Conservation (phyloP, 768 basidiomycete genomes). For the Macrolepiota fuliginosa region DNA sequence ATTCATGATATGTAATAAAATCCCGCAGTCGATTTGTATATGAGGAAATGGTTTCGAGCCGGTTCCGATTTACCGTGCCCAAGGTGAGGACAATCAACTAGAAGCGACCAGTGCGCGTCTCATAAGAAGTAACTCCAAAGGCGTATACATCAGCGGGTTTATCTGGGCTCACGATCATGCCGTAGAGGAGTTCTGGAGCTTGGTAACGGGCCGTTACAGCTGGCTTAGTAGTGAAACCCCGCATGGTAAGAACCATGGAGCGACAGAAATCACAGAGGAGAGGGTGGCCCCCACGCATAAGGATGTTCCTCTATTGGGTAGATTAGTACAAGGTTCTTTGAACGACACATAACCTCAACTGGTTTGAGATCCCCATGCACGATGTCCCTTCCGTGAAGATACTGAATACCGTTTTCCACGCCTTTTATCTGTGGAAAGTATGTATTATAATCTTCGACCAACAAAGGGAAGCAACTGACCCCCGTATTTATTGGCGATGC, state of each 20-base stretch:
- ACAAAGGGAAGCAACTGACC: not conserved
- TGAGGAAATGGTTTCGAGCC: not conserved
- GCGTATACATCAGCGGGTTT: conserved; percentile 3
- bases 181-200: not conserved
- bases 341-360: not conserved
- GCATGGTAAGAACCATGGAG: rapidly evolving
- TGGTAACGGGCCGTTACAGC: not conserved
- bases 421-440: not conserved
- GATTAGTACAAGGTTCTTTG: not conserved
- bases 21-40: not conserved
- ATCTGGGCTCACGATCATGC: conserved; percentile 1
- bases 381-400: not conserved
- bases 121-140: not conserved
- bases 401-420: not conserved
- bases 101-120: conserved; percentile 9
- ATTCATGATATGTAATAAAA: not conserved
- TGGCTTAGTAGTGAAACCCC: not conserved
- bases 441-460: not conserved
- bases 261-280: not conserved
- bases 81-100: not conserved
- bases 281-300: not conserved
- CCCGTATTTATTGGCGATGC: not conserved
- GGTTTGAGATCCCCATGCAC: conserved; percentile 11
- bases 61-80: not conserved
- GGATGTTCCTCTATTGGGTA: not conserved